Evolutionary conservation across 192 early-diverging fungal species (phyloP).

Genomic region (Spizellomyces punctatus): DNA sequence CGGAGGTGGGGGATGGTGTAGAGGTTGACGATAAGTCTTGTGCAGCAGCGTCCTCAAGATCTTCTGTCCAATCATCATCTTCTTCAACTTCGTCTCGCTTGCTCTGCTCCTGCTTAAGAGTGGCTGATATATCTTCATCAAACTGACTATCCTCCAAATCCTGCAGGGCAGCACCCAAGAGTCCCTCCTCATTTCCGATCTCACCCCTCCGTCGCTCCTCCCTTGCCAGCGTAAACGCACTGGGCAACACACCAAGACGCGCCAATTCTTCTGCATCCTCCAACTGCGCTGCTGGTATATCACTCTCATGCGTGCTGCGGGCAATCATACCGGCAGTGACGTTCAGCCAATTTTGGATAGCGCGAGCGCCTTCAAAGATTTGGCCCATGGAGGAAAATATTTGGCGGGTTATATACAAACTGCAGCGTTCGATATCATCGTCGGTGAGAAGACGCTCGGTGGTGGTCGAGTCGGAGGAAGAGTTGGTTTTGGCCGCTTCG

Average conservation of each 20-base stretch:
- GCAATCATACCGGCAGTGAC: constrained; percentile 82
- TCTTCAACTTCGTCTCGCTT: constrained; percentile 9
- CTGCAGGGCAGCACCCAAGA: constrained; percentile 12
- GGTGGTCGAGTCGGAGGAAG: constrained; percentile 20
- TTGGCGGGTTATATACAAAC: constrained; percentile 75
- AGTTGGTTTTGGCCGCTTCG: background rate
- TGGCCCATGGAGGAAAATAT: constrained; percentile 87
- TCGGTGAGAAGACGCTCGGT: constrained; percentile 58
- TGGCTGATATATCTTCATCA: background rate
- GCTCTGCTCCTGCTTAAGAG: background rate
- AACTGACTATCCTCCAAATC: constrained; percentile 12
- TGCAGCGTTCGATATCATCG: constrained; percentile 62
- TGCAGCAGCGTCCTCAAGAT: constrained; percentile 35
- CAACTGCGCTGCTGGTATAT: constrained; percentile 46
- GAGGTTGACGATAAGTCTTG: background rate
- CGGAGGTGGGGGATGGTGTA: background rate
- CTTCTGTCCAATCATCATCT: constrained; percentile 14
- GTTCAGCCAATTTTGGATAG: constrained; percentile 94
- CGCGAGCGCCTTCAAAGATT: constrained; percentile 84
- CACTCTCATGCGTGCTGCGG: constrained; percentile 66
- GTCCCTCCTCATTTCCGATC: constrained; percentile 6
- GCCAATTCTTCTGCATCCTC: constrained; percentile 39
- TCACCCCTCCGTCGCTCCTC: constrained; percentile 15
- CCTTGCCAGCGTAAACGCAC: constrained; percentile 32
- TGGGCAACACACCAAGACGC: constrained; percentile 42